These are phyloP conservation scores for Suillus lakei DNA, from an alignment of 768 basidiomycete species.

Conservation along the genomic window DNA sequence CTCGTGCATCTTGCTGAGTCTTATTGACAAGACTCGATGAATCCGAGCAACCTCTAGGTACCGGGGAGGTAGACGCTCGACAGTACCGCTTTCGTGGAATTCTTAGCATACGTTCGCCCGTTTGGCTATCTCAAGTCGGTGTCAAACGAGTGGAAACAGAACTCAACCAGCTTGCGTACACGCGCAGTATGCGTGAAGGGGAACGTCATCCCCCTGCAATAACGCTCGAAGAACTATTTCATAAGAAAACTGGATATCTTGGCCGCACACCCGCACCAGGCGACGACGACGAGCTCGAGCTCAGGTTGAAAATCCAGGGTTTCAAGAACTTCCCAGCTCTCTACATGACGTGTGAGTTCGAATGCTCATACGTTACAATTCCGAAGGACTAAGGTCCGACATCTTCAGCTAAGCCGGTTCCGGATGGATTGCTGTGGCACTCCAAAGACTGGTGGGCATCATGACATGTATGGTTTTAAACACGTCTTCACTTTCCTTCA, in stretches of 20 bases:
- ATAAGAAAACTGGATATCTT: constrained; percentile 13
- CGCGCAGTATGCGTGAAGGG: constrained; percentile 28
- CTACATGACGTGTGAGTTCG: constrained; percentile 44
- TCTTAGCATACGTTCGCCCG: constrained; percentile 47
- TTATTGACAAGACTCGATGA: constrained; percentile 47
- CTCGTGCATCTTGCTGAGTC: constrained; percentile 7
- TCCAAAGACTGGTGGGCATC: constrained; percentile 33
- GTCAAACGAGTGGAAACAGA: constrained; percentile 45
- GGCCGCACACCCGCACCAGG: constrained; percentile 10
- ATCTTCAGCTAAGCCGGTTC: constrained; percentile 29
- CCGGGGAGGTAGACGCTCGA: constrained; percentile 27
- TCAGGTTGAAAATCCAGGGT: constrained; percentile 50
- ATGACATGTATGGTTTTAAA: background rate
- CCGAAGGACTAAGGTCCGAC: background rate
- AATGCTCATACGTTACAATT: background rate
- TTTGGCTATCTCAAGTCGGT: constrained; percentile 57
- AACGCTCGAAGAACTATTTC: constrained; percentile 43
- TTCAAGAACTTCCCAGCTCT: constrained; percentile 43
- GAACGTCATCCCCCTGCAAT: constrained; percentile 28
- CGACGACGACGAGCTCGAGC: constrained; percentile 19
- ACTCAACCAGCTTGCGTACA: constrained; percentile 44
- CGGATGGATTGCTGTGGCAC: constrained; percentile 37
- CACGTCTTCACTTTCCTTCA: constrained; percentile 23
- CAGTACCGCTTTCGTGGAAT: constrained; percentile 55
- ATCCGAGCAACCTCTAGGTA: constrained; percentile 45